Conservation (phyloP, 345 rosid species). For the Turnera subulata region DNA sequence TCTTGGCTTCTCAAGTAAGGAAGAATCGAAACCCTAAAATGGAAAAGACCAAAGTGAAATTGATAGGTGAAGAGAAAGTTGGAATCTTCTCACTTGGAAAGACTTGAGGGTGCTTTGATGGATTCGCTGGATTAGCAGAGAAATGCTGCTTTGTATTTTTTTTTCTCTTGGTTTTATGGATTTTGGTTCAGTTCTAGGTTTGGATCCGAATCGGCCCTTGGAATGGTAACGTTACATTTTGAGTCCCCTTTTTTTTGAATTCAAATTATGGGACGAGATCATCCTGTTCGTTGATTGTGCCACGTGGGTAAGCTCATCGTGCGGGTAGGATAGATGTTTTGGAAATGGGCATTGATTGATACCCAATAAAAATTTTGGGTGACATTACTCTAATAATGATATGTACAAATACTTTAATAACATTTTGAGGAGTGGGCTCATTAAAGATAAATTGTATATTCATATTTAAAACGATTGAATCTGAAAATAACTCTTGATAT, state of each 20-base stretch:
- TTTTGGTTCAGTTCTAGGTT: slow-evolving; percentile 5
- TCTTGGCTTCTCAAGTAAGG: not conserved
- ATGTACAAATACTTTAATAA: too few relatives aligned
- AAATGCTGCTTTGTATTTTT: not conserved
- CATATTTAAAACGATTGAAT: too few relatives aligned
- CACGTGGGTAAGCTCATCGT: not conserved
- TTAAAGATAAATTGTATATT: too few relatives aligned
- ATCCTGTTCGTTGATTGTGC: not conserved
- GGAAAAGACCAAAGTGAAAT: not conserved
- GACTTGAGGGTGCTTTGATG: too few relatives aligned
- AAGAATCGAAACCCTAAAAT: not conserved
- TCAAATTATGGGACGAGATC: slow-evolving; percentile 6
- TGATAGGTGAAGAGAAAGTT: not conserved
- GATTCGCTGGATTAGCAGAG: not conserved
- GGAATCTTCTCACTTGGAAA: not conserved
- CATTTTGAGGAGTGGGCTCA: too few relatives aligned
- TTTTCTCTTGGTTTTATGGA: not conserved
- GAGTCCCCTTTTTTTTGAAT: slow-evolving; percentile 17
- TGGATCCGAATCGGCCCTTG: slow-evolving; percentile 5
- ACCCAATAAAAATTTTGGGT: too few relatives aligned
- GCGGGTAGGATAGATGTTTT: not conserved
- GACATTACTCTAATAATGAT: too few relatives aligned
- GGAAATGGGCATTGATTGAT: too few relatives aligned
- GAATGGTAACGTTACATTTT: slow-evolving; percentile 15
- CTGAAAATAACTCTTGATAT: too few relatives aligned